These are phyloP conservation scores for Carpinus viminea DNA, from an alignment of 306 rosid species.

Conservation along the genomic window DNA sequence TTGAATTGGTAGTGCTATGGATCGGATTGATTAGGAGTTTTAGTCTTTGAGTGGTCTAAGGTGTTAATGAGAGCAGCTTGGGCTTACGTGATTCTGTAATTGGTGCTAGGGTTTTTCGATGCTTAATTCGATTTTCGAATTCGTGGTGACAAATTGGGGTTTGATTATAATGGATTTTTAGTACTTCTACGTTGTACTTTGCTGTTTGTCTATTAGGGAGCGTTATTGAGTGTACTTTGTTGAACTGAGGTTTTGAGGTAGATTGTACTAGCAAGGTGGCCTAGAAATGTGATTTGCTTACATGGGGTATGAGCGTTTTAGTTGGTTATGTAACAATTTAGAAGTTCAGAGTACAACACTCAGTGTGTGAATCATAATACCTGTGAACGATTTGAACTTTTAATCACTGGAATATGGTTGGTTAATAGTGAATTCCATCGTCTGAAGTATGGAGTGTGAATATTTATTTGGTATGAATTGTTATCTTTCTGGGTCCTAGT, in stretches of 20 bases:
- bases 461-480: background rate
- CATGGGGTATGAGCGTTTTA: background rate
- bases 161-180: background rate
- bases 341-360: background rate
- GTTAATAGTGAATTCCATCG: background rate
- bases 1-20: conserved; percentile 1
- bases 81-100: background rate
- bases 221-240: background rate
- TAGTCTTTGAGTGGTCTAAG: conserved; percentile 20
- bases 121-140: background rate
- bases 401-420: background rate
- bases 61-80: conserved; percentile 22
- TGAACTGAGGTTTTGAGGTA: background rate
- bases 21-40: conserved; percentile 22
- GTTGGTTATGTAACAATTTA: background rate
- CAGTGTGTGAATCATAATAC: background rate
- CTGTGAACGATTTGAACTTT: background rate
- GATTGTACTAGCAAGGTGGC: background rate
- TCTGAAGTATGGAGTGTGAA: background rate
- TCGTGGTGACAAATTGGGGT: background rate
- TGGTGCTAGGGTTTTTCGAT: background rate
- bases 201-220: background rate
- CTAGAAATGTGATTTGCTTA: background rate
- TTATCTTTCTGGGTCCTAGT: background rate
- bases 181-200: background rate